These are phyloP conservation scores for Sporothrix pallida DNA, from an alignment of 2,329 filamentous ascomycete genomes.

Conservation along the genomic window DNA sequence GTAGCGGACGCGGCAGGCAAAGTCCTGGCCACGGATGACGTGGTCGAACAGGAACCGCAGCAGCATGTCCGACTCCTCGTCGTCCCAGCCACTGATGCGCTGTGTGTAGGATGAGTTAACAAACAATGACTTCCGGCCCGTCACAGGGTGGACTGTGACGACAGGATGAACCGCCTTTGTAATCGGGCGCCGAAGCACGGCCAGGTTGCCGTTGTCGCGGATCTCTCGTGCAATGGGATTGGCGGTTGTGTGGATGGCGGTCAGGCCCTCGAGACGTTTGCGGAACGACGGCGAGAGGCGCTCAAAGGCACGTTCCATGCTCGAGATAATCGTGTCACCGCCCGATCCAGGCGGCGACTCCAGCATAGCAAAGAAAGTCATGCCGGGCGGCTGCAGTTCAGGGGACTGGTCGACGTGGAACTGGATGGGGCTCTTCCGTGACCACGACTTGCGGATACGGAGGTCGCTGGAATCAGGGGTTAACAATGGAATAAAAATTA, in stretches of 20 bases:
- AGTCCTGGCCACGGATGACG: constrained; percentile 54
- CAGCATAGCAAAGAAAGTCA: constrained; percentile 87
- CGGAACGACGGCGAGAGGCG: constrained; percentile 81
- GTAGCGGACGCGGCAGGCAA: constrained; percentile 56
- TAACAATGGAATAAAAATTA: too few species aligned
- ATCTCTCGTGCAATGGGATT: constrained; percentile 39
- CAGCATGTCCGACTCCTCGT: constrained; percentile 76
- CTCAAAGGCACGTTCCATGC: constrained; percentile 71
- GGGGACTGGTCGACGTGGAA: constrained; percentile 41
- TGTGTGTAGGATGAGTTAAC: constrained; percentile 67
- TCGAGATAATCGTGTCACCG: constrained; percentile 83
- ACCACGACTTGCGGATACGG: constrained; percentile 40
- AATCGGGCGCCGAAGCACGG: constrained; percentile 45
- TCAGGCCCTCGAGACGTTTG: constrained; percentile 75
- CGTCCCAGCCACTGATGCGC: constrained; percentile 77
- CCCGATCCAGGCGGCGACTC: constrained; percentile 75
- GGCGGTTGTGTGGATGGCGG: constrained; percentile 66
- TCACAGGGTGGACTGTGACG: constrained; percentile 79
- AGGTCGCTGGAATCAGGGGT: constrained; percentile 30
- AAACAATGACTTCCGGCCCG: constrained; percentile 82
- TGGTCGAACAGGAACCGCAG: constrained; percentile 53
- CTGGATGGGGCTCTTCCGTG: constrained; percentile 40
- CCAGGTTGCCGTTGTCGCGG: constrained; percentile 40
- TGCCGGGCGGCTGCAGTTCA: constrained; percentile 85
- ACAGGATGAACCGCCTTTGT: constrained; percentile 77